Base-by-base conservation (phyloP, 768 basidiomycete genomes). In the Tricholoma flavovirens region DNA sequence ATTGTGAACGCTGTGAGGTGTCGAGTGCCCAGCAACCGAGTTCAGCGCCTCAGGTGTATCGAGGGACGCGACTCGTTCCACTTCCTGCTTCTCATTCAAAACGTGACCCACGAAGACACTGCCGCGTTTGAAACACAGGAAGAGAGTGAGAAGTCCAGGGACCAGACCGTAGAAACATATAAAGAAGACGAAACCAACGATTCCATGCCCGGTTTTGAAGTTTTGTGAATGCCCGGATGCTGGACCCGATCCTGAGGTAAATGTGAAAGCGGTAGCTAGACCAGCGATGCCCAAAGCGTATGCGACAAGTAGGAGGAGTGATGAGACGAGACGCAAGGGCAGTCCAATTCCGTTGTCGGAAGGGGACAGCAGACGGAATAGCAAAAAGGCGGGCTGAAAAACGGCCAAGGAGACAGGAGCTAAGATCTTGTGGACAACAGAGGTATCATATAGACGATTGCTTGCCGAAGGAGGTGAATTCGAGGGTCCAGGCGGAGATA, bases 241-340 rank as follows among this genome's bases (percentile, higher is more conserved):
- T 29, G 60, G 56, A n/a, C 62, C 59, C 38, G 69, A 60, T 21
- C 69, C 62, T 10, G 71, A 72, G 53, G 81, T 77, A 40, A 83
- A 77, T 1, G 83, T 84, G 68, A 91, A 88, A 6, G 87, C 77
- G 2, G 79, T 73, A 15, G 73, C 79, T 46, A 90, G 67, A 9
- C 87, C 87, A 24, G 72, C 83, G 17, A 90, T 61, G 26, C 90
- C 90, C 22, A 83, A 62, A 12, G 73, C 82, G 62, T 83, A 88
- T 26, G 73, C 69, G 14, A 62, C 62, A 29, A 85, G 51, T 12
- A 74, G 73, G 50, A 81, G 59, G 17, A 66, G 68, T 24, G 75
- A 57, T 10, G 53, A 35, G 40, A 50, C 46, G 19, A 42, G 21
- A 19, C 14, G 54, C 4, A 58, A 5, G 19, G 26, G 51, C 12